Conservation (phyloP, 129 eudicot species). For the Rutidosis leptorrhynchoides region DNA sequence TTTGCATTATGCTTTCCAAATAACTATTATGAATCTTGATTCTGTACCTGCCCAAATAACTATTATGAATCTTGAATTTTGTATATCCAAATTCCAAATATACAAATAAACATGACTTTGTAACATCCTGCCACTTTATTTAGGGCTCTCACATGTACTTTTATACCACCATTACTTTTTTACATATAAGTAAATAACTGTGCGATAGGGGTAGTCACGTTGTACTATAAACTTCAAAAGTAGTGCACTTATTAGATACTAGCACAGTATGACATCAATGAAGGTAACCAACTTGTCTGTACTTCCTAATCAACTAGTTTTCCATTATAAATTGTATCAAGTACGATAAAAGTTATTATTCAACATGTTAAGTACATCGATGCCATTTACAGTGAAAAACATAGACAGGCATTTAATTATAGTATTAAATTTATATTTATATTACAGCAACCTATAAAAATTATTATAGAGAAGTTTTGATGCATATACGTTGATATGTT, state of each 20-base stretch:
- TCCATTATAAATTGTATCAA: not conserved
- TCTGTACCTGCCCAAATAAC: slow-evolving; percentile 60
- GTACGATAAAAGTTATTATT: not conserved
- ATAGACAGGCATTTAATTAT: not conserved
- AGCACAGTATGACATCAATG: not conserved
- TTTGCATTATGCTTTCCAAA: slow-evolving; percentile 56
- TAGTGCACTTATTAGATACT: not conserved
- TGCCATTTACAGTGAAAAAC: not conserved
- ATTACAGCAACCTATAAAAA: too few species aligned
- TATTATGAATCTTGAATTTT: slow-evolving; percentile 48
- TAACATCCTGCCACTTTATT: not conserved
- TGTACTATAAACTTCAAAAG: not conserved
- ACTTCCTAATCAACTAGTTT: not conserved
- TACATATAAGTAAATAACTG: not conserved
- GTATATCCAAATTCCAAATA: not conserved
- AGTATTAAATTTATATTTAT: too few species aligned
- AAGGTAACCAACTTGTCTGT: not conserved
- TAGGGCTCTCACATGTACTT: slow-evolving; percentile 3
- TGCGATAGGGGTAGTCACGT: not conserved
- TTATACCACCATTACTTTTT: not conserved
- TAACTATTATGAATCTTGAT: slow-evolving; percentile 48
- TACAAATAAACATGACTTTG: not conserved
- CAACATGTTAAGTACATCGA: not conserved
- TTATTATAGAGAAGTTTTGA: too few species aligned
- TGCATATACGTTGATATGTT: too few species aligned